Percentiles rank a stretch among this genome's conserved stretches.
These are phyloP conservation scores for Auricularia sp. DNA, from an alignment of 768 basidiomycete genomes.

Conservation along the genomic window DNA sequence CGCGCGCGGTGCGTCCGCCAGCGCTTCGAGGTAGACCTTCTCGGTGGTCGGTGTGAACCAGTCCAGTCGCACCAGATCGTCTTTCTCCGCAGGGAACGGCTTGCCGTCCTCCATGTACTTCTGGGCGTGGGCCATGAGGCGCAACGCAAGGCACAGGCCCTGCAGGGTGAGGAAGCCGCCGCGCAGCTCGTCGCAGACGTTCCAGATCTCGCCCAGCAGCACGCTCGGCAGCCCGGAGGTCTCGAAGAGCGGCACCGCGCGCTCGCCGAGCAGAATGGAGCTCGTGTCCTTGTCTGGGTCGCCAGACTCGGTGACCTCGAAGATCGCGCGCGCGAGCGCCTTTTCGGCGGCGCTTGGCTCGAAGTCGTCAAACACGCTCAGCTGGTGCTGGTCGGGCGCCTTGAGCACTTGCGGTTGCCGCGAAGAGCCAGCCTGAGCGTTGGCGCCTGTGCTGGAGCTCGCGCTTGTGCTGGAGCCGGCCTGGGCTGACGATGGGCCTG, in stretches of 20 bases:
- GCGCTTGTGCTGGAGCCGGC: too few species aligned
- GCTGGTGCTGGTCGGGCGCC: not conserved
- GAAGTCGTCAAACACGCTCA: not conserved
- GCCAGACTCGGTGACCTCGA: not conserved
- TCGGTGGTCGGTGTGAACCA: not conserved
- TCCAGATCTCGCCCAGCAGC: not conserved
- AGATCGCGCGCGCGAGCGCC: not conserved
- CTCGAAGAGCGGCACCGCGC: not conserved
- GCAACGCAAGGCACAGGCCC: not conserved
- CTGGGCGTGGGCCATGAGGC: not conserved
- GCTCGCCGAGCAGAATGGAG: not conserved
- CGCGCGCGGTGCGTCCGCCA: not conserved
- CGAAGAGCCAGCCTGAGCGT: too few species aligned
- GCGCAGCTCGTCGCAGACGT: not conserved
- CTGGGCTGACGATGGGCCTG: too few species aligned
- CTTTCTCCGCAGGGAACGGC: not conserved
- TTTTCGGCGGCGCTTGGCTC: not conserved
- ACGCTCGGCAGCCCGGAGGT: not conserved
- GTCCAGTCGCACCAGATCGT: not conserved
- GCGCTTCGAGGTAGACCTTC: not conserved
- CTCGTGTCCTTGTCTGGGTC: not conserved
- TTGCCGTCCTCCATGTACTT: not conserved
- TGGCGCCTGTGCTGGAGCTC: too few species aligned
- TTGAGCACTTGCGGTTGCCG: too few species aligned
- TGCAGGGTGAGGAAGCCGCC: not conserved